Evolutionary conservation across 805 yeast genomes (phyloP).

Genomic region (Candida maesae): DNA sequence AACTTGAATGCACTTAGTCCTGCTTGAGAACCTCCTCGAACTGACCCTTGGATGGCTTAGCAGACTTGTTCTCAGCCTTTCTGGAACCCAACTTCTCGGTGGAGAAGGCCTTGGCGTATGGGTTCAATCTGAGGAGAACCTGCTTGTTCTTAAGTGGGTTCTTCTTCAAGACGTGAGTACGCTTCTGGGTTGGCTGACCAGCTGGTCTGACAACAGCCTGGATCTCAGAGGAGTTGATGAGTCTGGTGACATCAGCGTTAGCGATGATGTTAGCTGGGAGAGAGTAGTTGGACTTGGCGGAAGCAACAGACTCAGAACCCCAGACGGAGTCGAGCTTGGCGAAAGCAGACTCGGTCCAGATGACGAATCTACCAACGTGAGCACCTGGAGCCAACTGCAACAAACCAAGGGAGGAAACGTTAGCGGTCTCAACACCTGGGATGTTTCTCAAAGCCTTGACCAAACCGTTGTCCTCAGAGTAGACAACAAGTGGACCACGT

Average conservation of each 20-base stretch:
- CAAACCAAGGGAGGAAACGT: slow-evolving; percentile 88
- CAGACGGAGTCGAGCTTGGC: slow-evolving; percentile 94
- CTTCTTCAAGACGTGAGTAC: slow-evolving; percentile 95
- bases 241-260: slow-evolving; percentile 93
- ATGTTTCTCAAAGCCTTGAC: slow-evolving; percentile 99
- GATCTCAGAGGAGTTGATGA: slow-evolving; percentile 98
- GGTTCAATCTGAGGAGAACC: slow-evolving; percentile 97
- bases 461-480: slow-evolving; percentile 95
- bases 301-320: slow-evolving; percentile 86
- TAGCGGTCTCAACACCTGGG: slow-evolving; percentile 98
- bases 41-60: slow-evolving; percentile 68
- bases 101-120: slow-evolving; percentile 97
- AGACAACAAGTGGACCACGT: slow-evolving; percentile 99
- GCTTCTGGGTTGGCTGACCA: slow-evolving; percentile 90
- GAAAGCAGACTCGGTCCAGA: slow-evolving; percentile 99
- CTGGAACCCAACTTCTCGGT: slow-evolving; percentile 85
- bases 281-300: slow-evolving; percentile 83
- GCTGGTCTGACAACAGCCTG: slow-evolving; percentile 97
- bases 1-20: slow-evolving; percentile 35
- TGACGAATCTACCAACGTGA: slow-evolving; percentile 98
- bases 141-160: slow-evolving; percentile 99
- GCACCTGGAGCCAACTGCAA: slow-evolving; percentile 99
- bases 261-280: slow-evolving; percentile 93
- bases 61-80: slow-evolving; percentile 63
- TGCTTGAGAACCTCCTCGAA: slow-evolving; percentile 66